A percentile compares a stretch with the other conserved stretches of the same genome.
Evolutionary conservation across 331 rosid genomes (phyloP).

Genomic region (Spiraea crenata): DNA sequence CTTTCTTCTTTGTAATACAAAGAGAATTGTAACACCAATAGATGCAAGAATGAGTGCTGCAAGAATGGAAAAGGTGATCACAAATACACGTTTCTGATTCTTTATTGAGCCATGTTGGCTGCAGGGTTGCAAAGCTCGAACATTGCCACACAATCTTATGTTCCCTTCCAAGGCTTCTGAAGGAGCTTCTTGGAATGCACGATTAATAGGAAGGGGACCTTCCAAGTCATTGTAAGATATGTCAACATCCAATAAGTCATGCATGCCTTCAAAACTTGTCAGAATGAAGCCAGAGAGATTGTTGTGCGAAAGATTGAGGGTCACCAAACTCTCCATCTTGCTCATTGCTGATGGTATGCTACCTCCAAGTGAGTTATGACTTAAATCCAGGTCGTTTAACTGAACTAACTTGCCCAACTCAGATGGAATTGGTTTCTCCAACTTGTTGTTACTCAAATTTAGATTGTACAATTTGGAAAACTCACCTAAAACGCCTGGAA

Average conservation of each 20-base stretch:
- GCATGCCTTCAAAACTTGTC: neutral
- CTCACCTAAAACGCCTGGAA: slow-evolving; percentile 10
- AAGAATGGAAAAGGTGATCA: neutral
- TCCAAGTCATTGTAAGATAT: slow-evolving; percentile 18
- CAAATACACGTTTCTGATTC: neutral
- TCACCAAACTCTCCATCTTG: no score
- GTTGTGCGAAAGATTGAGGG: neutral
- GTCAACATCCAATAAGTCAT: neutral
- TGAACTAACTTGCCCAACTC: slow-evolving; percentile 13
- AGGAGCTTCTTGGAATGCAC: slow-evolving; percentile 6
- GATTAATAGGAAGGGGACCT: slow-evolving; percentile 27
- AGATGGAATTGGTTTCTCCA: slow-evolving; percentile 31
- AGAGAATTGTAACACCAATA: neutral
- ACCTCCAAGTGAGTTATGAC: no score
- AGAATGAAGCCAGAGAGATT: neutral
- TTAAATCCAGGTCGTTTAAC: slow-evolving; percentile 18
- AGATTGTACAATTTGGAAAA: slow-evolving; percentile 22
- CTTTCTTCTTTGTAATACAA: no score
- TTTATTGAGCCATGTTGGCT: neutral
- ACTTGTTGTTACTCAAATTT: slow-evolving; percentile 11
- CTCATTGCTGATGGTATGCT: no score
- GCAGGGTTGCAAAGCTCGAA: slow-evolving; percentile 24
- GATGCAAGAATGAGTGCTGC: neutral
- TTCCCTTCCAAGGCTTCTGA: slow-evolving; percentile 21
- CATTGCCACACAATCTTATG: slow-evolving; percentile 33